Conservation (phyloP, 345 rosid genomes). For the Citrus mangshanensis region DNA sequence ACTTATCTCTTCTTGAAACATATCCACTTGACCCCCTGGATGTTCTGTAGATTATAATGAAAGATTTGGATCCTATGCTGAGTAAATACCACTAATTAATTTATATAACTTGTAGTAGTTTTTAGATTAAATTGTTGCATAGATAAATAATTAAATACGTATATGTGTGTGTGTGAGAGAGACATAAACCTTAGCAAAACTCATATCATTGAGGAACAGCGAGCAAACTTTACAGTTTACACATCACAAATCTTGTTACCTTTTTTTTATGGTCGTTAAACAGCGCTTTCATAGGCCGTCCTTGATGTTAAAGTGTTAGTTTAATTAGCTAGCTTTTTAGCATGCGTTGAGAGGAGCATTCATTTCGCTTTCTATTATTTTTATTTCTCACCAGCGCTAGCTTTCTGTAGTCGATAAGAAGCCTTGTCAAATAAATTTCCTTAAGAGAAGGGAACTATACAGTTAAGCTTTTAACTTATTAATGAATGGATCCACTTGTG, state of each 20-base stretch:
- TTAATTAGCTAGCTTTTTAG: neutral
- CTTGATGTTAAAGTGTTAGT: neutral
- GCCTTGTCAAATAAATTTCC: neutral
- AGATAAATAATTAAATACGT: too few species aligned
- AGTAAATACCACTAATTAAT: too few species aligned
- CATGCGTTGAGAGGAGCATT: neutral
- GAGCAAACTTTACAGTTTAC: neutral
- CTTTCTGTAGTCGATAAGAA: neutral
- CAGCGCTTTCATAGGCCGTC: neutral
- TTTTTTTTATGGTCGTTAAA: neutral
- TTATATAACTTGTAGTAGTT: too few species aligned
- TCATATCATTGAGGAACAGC: too few species aligned
- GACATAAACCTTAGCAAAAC: too few species aligned
- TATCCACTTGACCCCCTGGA: too few species aligned
- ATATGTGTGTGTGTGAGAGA: too few species aligned
- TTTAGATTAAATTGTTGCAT: too few species aligned
- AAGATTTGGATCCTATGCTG: too few species aligned
- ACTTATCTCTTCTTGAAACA: too few species aligned
- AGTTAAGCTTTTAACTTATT: neutral
- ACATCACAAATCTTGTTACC: neutral
- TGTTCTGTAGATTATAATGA: too few species aligned
- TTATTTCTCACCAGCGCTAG: neutral
- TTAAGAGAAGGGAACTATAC: neutral
- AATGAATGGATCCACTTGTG: conserved; percentile 2
- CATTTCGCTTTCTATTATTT: neutral